phyloP scores from a whole-genome alignment of 1,284 basidiomycete genomes.

The Pterulicium gracile region DNA sequence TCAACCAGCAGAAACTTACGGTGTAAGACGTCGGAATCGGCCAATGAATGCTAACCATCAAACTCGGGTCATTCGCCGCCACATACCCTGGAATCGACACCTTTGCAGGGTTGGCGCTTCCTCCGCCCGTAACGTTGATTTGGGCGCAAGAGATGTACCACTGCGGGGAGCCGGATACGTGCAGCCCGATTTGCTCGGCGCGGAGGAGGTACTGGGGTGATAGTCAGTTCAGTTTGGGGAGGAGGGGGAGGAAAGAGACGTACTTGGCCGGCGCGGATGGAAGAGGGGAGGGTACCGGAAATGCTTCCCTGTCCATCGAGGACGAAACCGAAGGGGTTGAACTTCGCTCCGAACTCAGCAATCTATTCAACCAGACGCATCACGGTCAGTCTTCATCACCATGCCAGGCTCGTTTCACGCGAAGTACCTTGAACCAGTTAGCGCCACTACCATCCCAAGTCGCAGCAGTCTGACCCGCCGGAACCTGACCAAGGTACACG shows the following conservation, averaged over 20 bases:
- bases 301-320: conserved; percentile 19
- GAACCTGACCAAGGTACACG: conserved; percentile 30
- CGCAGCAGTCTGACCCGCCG: conserved; percentile 18
- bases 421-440: conserved; percentile 37
- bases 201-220: conserved; percentile 29
- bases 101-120: conserved; percentile 25
- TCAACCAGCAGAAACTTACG: conserved; percentile 14
- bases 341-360: conserved; percentile 26
- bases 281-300: conserved; percentile 27
- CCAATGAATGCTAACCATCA: conserved; percentile 33
- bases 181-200: conserved; percentile 32
- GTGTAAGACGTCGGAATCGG: conserved; percentile 29
- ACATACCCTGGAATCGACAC: conserved; percentile 31
- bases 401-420: neutral
- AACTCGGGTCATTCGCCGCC: conserved; percentile 22
- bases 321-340: conserved; percentile 28
- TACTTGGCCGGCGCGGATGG: conserved; percentile 27
- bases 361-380: conserved; percentile 16
- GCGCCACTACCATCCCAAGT: conserved; percentile 32
- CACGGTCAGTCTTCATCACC: neutral
- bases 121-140: conserved; percentile 26
- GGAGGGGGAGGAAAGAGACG: too few species aligned
- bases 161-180: conserved; percentile 27
- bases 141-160: conserved; percentile 31
- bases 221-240: neutral